Evolutionary conservation across 345 rosid genomes (phyloP), one percentile per base, ranked within the genome.

Genomic region (Syzygium aromaticum): DNA sequence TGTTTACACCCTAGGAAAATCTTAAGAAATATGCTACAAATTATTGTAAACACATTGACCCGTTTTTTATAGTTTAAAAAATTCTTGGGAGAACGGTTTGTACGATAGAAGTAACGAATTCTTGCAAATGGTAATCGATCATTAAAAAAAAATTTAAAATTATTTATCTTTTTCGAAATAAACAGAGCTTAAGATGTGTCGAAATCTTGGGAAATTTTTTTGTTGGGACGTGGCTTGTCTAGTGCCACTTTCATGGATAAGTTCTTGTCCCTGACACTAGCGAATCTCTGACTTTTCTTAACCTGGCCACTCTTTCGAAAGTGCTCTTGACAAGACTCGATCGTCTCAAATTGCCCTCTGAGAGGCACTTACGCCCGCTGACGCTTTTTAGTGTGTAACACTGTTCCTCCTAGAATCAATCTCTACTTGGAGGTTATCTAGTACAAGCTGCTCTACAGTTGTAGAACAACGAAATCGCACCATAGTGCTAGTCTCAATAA

Each of bases 11-110:
- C 0, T 33, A 3, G 19, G 33, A 61, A 61, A 61, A 61, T 61
- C 19, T 61, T n/a, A n/a, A 61, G 33, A n/a, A 14, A 61, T 61
- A 61, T 61, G 38, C 33, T 6, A 61, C 15, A 61, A 61, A 61
- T 61, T n/a, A 15, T 5, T 0, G 3, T 6, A n/a, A n/a, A 61
- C 5, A 13, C 1, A n/a, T 13, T 61, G 14, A n/a, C 33, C 73
- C 59, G 27, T 54, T 54, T 54, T 8, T 54, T 22, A 54, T 57
- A 57, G 11, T 25, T 57, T 57, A 53, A 53, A 11, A 12, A 12
- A 14, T 1, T 59, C n/a, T 61, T 61, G 0, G 33, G 33, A 61
- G 1, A 61, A 61, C 0, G 17, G 73, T 61, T 61, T 61, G 14
- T n/a, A 27, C 6, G 33, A 61, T 13, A 61, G 0, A n/a, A n/a